Percentiles rank a stretch among this genome's conserved stretches.
These are phyloP conservation scores for Phytopythium ostracodes DNA, from an alignment of 352 stramenopile species.

Conservation along the genomic window DNA sequence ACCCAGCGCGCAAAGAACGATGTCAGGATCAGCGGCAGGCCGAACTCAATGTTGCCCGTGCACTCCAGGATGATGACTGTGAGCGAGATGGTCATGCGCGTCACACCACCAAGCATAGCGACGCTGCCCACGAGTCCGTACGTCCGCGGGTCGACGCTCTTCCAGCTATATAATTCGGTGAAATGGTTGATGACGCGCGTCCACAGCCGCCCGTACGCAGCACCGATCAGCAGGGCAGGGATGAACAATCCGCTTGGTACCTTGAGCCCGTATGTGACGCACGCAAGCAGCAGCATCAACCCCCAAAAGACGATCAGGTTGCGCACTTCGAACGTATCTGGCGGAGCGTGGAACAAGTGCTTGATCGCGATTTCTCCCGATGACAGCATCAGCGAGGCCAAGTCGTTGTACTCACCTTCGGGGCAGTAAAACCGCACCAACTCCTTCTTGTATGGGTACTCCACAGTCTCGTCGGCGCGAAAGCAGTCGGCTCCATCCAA, in stretches of 20 bases:
- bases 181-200: constrained; percentile 85
- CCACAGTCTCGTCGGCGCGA: constrained; percentile 55
- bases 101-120: constrained; percentile 95
- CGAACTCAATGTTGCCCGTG: constrained; percentile 97
- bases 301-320: constrained; percentile 75
- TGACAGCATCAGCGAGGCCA: constrained; percentile 94
- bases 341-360: constrained; percentile 93
- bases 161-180: constrained; percentile 40
- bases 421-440: constrained; percentile 95
- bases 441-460: constrained; percentile 83
- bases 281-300: constrained; percentile 78
- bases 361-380: constrained; percentile 93
- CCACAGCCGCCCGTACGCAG: constrained; percentile 92
- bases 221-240: constrained; percentile 92
- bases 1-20: constrained; percentile 96
- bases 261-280: constrained; percentile 95
- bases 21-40: constrained; percentile 97
- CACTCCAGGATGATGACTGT: constrained; percentile 98
- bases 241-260: constrained; percentile 97
- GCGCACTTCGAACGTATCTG: constrained; percentile 66
- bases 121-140: constrained; percentile 96
- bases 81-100: constrained; percentile 98
- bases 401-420: constrained; percentile 96
- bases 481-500: constrained; percentile 59
- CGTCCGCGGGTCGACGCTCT: constrained; percentile 81